Evolutionary conservation across 2,329 filamentous ascomycete species (phyloP), one percentile per base, ranked within the genome.

Genomic region (Claviceps maximensis): DNA sequence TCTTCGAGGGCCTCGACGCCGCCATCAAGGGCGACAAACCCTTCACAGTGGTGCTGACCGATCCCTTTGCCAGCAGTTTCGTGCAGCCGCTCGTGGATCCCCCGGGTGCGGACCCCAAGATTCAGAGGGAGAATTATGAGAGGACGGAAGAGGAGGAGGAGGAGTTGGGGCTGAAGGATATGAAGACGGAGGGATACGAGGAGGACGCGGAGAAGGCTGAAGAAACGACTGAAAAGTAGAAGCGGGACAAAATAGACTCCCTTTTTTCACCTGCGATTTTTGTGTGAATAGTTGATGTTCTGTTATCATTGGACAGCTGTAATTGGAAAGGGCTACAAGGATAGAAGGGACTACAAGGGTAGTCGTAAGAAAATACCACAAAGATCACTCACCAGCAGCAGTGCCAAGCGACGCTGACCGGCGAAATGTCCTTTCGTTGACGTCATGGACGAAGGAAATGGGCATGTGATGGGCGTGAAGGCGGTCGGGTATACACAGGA

Each of bases 71-170:
- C 12, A 87, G 87, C 67, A 95, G 89, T 64, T 98, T 95, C 65
- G 86, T 98, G 47, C 93, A 98, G 72, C 88, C 90, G 62, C 77
- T 95, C 55, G 86, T 89, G 25, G 85, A 89, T 59, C 84, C 86
- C 2, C 73, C 74, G 36, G 62, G 76, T 47, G 71, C 74, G 0
- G 93, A 98, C 64, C 84, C 84, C 17, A 86, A 93, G 69, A 86
- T 98, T 65, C 82, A 78, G 54, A 77, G 80, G 2, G 87, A 88
- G 70, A 86, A 87, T 31, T 98, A 98, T 67, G 80, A 86, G 55
- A 79, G 93, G 56, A 95, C 91, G 0, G 82, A 85, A 0, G 87
- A 96, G 67, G 93, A 98, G 65, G 88, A 95, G 70, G 93, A 98
- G 63, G 88, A 96, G 55, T 73, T 98, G 12, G 93, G 93, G 0